Evolutionary conservation across 176 grass and related monocot genomes (phyloP).

Genomic region (Bolboschoenus planiculmis): DNA sequence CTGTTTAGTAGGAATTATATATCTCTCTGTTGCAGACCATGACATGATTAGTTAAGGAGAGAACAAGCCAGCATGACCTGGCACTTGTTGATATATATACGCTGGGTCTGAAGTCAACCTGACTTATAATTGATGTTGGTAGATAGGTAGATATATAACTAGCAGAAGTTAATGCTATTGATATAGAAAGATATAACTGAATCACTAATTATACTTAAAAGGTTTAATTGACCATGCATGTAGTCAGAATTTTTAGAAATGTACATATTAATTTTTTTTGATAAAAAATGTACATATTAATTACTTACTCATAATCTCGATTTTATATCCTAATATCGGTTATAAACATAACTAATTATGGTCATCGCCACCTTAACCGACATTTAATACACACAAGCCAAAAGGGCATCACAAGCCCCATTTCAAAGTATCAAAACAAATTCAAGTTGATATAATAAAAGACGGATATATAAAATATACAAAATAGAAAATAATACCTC

Average conservation of each 20-base stretch:
- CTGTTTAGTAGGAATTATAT: not conserved
- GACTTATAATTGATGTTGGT: too few relatives aligned
- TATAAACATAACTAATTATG: too few relatives aligned
- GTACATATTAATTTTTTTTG: too few relatives aligned
- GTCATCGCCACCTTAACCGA: too few relatives aligned
- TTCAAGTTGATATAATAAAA: not conserved
- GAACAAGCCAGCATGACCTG: not conserved
- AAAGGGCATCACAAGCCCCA: not conserved
- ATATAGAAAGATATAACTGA: not conserved
- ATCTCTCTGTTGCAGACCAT: not conserved
- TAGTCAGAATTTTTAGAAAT: not conserved
- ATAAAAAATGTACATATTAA: too few relatives aligned
- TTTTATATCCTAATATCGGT: too few relatives aligned
- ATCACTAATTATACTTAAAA: too few relatives aligned
- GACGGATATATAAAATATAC: not conserved
- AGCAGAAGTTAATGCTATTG: not conserved
- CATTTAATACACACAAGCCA: not conserved
- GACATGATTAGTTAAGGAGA: not conserved
- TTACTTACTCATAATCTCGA: too few relatives aligned
- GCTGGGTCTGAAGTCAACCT: too few relatives aligned
- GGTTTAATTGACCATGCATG: too few relatives aligned
- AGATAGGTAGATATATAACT: not conserved
- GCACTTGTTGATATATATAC: not conserved
- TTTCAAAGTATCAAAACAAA: not conserved
- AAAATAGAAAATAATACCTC: constrained; percentile 28